These are phyloP conservation scores for Endotrypanum monterogeii DNA, from an alignment of 208 protist genomes.

Conservation along the genomic window DNA sequence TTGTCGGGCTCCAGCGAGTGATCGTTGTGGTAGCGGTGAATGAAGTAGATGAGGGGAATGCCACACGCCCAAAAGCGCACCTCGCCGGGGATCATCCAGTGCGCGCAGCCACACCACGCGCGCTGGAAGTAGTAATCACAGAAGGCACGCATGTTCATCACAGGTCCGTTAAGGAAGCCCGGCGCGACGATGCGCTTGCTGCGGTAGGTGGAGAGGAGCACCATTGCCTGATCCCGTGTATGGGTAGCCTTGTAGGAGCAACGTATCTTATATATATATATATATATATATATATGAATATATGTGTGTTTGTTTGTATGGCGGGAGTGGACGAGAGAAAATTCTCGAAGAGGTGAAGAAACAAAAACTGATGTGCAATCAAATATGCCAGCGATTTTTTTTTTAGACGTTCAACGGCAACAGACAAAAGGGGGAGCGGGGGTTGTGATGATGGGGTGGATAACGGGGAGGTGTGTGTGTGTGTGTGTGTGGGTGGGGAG, in stretches of 20 bases:
- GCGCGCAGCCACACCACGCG: conserved; percentile 71
- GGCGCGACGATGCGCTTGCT: conserved; percentile 66
- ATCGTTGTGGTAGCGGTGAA: conserved; percentile 87
- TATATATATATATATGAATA: too few relatives aligned
- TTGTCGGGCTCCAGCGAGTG: conserved; percentile 73
- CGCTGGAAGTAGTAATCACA: conserved; percentile 86
- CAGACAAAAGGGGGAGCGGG: too few relatives aligned
- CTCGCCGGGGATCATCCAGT: conserved; percentile 81
- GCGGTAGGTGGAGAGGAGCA: conserved; percentile 85
- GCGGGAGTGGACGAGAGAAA: too few relatives aligned
- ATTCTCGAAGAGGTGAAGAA: not conserved
- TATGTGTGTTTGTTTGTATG: too few relatives aligned
- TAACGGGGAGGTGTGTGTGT: too few relatives aligned
- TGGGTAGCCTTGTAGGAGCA: too few relatives aligned
- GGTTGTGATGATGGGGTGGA: too few relatives aligned
- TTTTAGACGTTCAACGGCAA: too few relatives aligned
- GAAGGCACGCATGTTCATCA: conserved; percentile 74
- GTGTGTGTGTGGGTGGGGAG: too few relatives aligned
- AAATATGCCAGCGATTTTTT: too few relatives aligned
- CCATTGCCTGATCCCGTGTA: conserved; percentile 31
- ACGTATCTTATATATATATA: too few relatives aligned
- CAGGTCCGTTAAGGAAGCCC: conserved; percentile 66
- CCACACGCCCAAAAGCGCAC: conserved; percentile 68
- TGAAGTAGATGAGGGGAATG: conserved; percentile 81
- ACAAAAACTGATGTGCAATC: too few relatives aligned